Base-by-base conservation (phyloP, 805 yeast genomes). In the Komagataella phaffii region DNA sequence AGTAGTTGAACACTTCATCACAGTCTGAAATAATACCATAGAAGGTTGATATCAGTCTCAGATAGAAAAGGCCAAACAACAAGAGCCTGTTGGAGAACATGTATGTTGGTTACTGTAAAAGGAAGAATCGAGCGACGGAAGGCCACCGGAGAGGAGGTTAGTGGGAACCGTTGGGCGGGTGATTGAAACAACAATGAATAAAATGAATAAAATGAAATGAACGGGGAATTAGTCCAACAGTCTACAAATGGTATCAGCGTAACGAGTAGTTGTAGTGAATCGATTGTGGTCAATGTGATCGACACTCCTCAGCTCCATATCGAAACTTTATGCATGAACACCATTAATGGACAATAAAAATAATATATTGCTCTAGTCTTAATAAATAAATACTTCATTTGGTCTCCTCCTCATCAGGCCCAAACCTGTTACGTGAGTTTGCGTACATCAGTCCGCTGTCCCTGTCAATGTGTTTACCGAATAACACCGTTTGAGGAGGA, bases 1-100 rank as follows among this genome's bases (percentile, higher is more conserved):
- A 89, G 67, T 87, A 91, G 62, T 91, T 91, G 75, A 79, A 91
- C 0, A 77, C 82, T 64, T 91, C 98, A 64, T 91, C 97, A 63
- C 97, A 90, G 59, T 90, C 98, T 1, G 93, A 79, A 24, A 91
- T 83, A 44, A 88, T 81, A 63, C 87, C 80, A 58, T 68, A 69
- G 53, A 77, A 58, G 3, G 81, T 76, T 53, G 75, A 70, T 58
- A 68, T 68, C 3, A 64, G 45, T 24, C 77, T 53, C 1, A 59
- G 56, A 3, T 53, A 36, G 3, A 67, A 44, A 30, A 30, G 40
- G 40, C 40, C 40, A 30, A 30, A 30, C 40, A 30, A 30, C 10
- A 30, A 30, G 40, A 30, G 12, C 40, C 14, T 30, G 40, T 14
- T 30, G 40, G 40, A 30, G n/a, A 30, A 8, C 36, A 30, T 8